Percentiles rank a stretch among this genome's conserved stretches.
phyloP scores from a whole-genome alignment of 2,329 filamentous ascomycete species.

The Emmonsiellopsis sp. region DNA sequence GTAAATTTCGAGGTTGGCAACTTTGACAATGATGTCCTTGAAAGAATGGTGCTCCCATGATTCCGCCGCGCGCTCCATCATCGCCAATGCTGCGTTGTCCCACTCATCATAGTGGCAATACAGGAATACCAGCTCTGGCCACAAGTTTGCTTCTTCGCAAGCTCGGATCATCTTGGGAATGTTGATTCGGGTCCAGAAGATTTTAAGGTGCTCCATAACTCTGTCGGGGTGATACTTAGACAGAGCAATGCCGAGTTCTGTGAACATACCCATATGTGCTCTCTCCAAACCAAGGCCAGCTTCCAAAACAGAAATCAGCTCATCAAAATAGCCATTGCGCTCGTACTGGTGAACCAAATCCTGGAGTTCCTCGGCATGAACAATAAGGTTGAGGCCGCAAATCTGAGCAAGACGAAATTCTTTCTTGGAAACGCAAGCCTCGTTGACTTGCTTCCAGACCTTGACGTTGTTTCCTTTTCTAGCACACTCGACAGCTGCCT shows the following conservation, averaged over 20 bases:
- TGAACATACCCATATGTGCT: slow-evolving; percentile 96
- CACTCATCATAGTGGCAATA: slow-evolving; percentile 98
- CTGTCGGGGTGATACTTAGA: slow-evolving; percentile 92
- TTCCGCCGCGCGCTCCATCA: slow-evolving; percentile 96
- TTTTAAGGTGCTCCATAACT: slow-evolving; percentile 95
- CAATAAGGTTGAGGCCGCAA: slow-evolving; percentile 94
- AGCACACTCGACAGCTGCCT: slow-evolving; percentile 92
- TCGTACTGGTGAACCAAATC: slow-evolving; percentile 95
- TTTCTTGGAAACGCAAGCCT: slow-evolving; percentile 93
- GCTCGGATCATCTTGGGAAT: slow-evolving; percentile 93
- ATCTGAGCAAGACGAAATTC: slow-evolving; percentile 98
- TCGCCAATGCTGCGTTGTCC: slow-evolving; percentile 91
- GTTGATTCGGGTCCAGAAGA: slow-evolving; percentile 98
- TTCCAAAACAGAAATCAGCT: slow-evolving; percentile 89
- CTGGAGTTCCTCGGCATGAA: slow-evolving; percentile 91
- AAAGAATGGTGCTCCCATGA: slow-evolving; percentile 99
- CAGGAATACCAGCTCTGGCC: slow-evolving; percentile 95
- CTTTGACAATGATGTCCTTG: slow-evolving; percentile 97
- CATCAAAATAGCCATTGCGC: slow-evolving; percentile 93
- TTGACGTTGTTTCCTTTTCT: slow-evolving; percentile 99
- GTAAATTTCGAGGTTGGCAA: slow-evolving; percentile 97
- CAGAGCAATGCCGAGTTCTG: slow-evolving; percentile 79
- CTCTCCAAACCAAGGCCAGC: slow-evolving; percentile 88
- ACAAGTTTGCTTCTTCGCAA: slow-evolving; percentile 88
- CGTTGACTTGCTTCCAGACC: slow-evolving; percentile 98